phyloP scores from a whole-genome alignment of 176 grass and related monocot species.

The Oryza glaberrima region DNA sequence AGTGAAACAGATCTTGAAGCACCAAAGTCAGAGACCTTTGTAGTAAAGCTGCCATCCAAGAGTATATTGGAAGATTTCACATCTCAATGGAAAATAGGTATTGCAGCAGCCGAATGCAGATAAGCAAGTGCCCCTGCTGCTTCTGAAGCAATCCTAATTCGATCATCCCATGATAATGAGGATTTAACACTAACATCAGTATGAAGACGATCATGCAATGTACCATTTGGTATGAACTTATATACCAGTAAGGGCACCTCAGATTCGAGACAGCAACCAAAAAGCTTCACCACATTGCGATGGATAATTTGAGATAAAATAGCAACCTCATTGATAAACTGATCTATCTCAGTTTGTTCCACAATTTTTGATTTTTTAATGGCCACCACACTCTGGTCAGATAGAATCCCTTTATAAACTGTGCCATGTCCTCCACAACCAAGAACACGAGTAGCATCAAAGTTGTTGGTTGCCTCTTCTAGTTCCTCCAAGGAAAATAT shows the following conservation, averaged over 20 bases:
- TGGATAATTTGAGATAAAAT: neutral
- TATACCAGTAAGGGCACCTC: neutral
- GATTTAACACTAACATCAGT: neutral
- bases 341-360: neutral
- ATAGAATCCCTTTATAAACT: neutral
- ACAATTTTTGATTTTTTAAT: neutral
- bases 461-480: slow-evolving; percentile 47
- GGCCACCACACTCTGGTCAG: neutral
- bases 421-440: slow-evolving; percentile 28
- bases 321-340: neutral
- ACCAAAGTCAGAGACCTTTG: slow-evolving; percentile 58
- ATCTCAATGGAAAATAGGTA: neutral
- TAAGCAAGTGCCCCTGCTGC: neutral
- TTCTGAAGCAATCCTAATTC: neutral
- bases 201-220: neutral
- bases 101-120: neutral
- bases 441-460: slow-evolving; percentile 27
- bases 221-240: neutral
- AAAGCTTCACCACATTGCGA: neutral
- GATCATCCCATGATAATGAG: neutral
- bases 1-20: slow-evolving; percentile 54
- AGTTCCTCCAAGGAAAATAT: slow-evolving; percentile 48
- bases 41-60: slow-evolving; percentile 19
- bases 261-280: neutral
- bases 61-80: neutral